Conservation (phyloP, 768 basidiomycete genomes). For the Leccinellum rugosiceps region DNA sequence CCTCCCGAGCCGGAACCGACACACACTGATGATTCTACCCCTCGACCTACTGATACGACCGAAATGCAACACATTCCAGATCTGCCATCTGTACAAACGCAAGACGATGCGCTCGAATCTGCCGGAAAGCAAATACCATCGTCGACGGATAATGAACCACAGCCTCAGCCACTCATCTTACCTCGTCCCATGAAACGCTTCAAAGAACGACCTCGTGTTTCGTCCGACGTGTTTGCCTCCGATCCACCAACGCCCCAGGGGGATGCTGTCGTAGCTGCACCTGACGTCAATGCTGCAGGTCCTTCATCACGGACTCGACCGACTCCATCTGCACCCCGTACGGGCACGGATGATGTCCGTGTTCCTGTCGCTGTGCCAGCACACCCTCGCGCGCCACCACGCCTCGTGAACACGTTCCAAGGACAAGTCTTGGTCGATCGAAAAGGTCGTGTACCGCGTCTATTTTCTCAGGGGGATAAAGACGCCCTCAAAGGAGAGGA, state of each 20-base stretch:
- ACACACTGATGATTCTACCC: background rate
- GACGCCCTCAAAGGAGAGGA: background rate
- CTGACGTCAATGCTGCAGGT: background rate
- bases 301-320: background rate
- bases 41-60: background rate
- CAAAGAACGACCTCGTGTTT: constrained; percentile 6
- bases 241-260: constrained; percentile 11
- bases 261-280: background rate
- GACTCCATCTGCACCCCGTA: background rate
- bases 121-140: background rate
- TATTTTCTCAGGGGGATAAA: background rate
- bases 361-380: background rate
- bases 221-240: constrained; percentile 19
- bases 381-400: constrained; percentile 20
- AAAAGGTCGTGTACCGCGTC: constrained; percentile 13
- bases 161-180: background rate
- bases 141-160: background rate
- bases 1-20: background rate
- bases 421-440: constrained; percentile 20
- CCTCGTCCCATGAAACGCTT: constrained; percentile 1
- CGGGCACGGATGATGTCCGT: background rate
- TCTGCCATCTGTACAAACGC: background rate
- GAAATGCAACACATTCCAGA: background rate
- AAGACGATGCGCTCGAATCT: background rate
- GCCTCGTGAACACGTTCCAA: constrained; percentile 14